phyloP scores from a whole-genome alignment of 768 basidiomycete genomes.

The Neoboletus magnificus region DNA sequence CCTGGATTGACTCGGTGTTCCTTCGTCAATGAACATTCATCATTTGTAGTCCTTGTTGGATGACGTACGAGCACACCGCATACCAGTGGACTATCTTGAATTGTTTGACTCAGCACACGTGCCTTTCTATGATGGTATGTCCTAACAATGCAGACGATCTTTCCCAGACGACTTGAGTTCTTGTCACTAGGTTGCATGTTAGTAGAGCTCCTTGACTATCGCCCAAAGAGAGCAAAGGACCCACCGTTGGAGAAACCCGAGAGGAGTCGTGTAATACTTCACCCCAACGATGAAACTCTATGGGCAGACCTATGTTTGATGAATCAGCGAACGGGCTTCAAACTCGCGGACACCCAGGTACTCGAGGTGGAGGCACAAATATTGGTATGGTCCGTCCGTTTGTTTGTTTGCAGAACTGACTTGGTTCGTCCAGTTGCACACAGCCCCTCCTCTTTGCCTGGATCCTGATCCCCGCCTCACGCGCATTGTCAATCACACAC shows the following conservation, averaged over 20 bases:
- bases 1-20: neutral
- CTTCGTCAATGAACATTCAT: slow-evolving; percentile 5
- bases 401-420: slow-evolving; percentile 3
- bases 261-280: slow-evolving; percentile 68
- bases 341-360: slow-evolving; percentile 70
- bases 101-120: slow-evolving; percentile 69
- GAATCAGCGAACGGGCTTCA: slow-evolving; percentile 52
- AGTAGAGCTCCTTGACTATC: slow-evolving; percentile 78
- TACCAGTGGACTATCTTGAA: slow-evolving; percentile 83
- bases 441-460: slow-evolving; percentile 71
- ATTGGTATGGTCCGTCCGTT: slow-evolving; percentile 45
- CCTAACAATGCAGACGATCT: neutral
- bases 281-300: slow-evolving; percentile 72
- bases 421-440: slow-evolving; percentile 53
- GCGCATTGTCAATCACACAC: slow-evolving; percentile 70
- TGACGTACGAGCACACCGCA: slow-evolving; percentile 77
- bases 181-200: slow-evolving; percentile 68
- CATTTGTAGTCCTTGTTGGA: slow-evolving; percentile 66
- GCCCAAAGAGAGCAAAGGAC: slow-evolving; percentile 57
- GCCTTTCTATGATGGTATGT: slow-evolving; percentile 81
- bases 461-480: slow-evolving; percentile 76
- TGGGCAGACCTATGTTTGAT: slow-evolving; percentile 77
- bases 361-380: slow-evolving; percentile 72
- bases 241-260: slow-evolving; percentile 56
- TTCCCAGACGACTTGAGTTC: neutral